Percentiles rank a stretch among this genome's conserved stretches.
Conservation (phyloP, 345 rosid genomes). For the Hypericum androsaemum region DNA sequence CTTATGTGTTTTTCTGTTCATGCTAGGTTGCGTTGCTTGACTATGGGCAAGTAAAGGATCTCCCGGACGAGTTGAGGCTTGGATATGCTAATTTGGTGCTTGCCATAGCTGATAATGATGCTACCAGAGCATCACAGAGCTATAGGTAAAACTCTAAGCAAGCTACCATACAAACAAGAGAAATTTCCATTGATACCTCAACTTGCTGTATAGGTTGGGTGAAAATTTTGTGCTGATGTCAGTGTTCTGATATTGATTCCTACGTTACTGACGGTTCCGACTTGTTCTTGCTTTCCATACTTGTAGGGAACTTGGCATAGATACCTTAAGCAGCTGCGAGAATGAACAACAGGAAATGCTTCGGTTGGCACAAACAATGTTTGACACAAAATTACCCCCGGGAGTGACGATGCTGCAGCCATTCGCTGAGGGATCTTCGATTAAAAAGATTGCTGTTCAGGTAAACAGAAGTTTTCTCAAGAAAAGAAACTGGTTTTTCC, state of each 20-base stretch:
- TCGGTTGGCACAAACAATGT: constrained; percentile 69
- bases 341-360: constrained; percentile 66
- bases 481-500: background rate
- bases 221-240: too few relatives aligned
- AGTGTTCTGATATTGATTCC: background rate
- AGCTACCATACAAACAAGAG: too few relatives aligned
- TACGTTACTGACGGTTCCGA: background rate
- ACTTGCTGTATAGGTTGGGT: too few relatives aligned
- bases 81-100: constrained; percentile 81
- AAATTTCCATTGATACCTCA: too few relatives aligned
- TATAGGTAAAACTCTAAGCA: constrained; percentile 33
- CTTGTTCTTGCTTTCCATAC: background rate
- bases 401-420: constrained; percentile 79
- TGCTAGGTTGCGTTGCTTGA: constrained; percentile 81
- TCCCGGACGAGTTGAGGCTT: constrained; percentile 67
- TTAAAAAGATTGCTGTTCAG: constrained; percentile 67
- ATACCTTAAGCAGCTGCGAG: constrained; percentile 44
- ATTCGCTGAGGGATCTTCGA: constrained; percentile 70
- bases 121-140: constrained; percentile 53
- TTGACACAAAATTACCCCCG: constrained; percentile 78
- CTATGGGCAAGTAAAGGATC: constrained; percentile 98
- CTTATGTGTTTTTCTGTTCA: background rate
- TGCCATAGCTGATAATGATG: constrained; percentile 74
- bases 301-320: constrained; percentile 76
- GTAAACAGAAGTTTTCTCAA: constrained; percentile 15